Base-by-base conservation (phyloP, 805 yeast species). In the Wickerhamomyces bovis region DNA sequence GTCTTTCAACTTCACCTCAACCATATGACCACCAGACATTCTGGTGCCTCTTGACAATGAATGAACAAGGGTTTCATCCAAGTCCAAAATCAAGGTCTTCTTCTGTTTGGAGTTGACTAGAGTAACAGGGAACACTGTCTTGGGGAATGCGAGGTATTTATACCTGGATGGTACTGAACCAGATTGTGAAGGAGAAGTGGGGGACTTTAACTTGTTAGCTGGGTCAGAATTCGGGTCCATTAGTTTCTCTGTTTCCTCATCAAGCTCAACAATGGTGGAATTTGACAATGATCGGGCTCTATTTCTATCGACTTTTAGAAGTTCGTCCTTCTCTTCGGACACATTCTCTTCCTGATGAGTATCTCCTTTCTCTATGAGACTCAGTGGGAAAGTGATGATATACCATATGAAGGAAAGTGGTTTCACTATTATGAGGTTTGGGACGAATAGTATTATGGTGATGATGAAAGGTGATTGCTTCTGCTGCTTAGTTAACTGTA, bases 51-150 rank as follows among this genome's bases (percentile, higher is more conserved):
- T 73, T 6, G 95, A 81, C 47, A 89, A 73, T 2, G 98, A 89
- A 63, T 94, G 99, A 47, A 94, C 89, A 46, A 94, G 69, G 0
- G 99, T 94, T 60, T 94, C 99, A 65, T 92, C 99, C 26, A 94
- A 75, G 62, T 94, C 99, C 21, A 94, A 70, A 1, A 94, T 85
- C 26, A 94, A 72, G 0, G 89, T 83, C 59, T 89, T 89, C 53
- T 73, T 75, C 50, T 55, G 69, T 55, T 55, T 57, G 6, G 64
- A 58, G 23, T 58, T 61, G n/a, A 66, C 72, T 64, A 71, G 53
- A 42, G 67, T 71, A 39, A 64, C 65, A 0, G 76, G 76, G 50
- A 70, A 72, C 10, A 72, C 61, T 9, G 70, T 68, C 44, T 69
- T 62, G 1, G 76, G 76, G 33, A 65, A 48, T 4, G 61, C 48